These are phyloP conservation scores for Aquanectria penicillioides DNA, from an alignment of 2,329 filamentous ascomycete species.

Conservation along the genomic window DNA sequence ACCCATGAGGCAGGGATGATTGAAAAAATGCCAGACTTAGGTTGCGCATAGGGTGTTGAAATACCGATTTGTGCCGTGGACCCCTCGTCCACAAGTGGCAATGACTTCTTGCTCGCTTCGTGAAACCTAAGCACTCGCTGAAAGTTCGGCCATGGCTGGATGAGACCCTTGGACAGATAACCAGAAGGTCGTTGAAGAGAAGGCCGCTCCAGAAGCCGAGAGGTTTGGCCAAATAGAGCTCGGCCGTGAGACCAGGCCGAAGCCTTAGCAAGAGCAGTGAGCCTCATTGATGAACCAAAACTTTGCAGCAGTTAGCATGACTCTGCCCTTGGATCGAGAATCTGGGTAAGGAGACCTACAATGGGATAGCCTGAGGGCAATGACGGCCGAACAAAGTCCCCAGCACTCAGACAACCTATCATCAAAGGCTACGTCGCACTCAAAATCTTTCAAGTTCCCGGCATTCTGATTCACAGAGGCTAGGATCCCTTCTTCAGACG, in stretches of 20 bases:
- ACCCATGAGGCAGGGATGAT: conserved; percentile 74
- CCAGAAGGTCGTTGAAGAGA: conserved; percentile 18
- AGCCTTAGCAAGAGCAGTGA: conserved; percentile 33
- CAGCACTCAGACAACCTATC: not conserved
- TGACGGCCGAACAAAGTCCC: not conserved
- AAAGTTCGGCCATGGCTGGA: conserved; percentile 22
- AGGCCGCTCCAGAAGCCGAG: conserved; percentile 17
- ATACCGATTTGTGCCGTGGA: conserved; percentile 3
- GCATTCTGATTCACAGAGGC: no score
- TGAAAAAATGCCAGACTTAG: conserved; percentile 76
- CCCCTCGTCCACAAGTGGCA: conserved; percentile 24
- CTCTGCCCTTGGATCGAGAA: not conserved
- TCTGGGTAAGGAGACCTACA: conserved; percentile 17
- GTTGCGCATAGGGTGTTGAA: conserved; percentile 67
- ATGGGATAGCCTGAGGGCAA: conserved; percentile 1
- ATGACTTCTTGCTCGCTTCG: conserved; percentile 32
- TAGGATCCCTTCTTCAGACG: no score
- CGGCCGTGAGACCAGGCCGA: conserved; percentile 36
- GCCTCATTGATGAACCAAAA: conserved; percentile 32
- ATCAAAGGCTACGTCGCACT: no score
- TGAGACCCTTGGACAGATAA: conserved; percentile 7
- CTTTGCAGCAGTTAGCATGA: conserved; percentile 11
- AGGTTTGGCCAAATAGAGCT: conserved; percentile 27
- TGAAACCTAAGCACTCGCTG: conserved; percentile 38
- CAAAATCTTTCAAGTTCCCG: not conserved